Conservation (phyloP, 192 early-diverging fungal species). For the Allomyces javanicus region DNA sequence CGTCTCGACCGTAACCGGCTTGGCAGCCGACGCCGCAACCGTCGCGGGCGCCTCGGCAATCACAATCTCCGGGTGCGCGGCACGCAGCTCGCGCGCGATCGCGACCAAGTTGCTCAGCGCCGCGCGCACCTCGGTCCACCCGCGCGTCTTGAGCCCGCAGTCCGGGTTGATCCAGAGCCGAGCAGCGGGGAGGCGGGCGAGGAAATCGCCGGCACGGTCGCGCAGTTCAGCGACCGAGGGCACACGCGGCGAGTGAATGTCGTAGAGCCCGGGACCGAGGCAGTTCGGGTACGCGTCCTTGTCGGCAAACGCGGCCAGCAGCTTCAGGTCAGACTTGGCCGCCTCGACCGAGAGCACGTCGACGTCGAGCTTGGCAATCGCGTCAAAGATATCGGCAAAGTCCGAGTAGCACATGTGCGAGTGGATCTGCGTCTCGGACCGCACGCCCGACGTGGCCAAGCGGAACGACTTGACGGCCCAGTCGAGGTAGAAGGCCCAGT, state of each 20-base stretch:
- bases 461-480: constrained; percentile 92
- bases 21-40: no score
- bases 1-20: no score
- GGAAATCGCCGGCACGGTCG: constrained; percentile 56
- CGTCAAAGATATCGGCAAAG: constrained; percentile 94
- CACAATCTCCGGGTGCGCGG: no score
- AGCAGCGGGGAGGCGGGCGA: constrained; percentile 59
- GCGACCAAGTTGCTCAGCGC: constrained; percentile 69
- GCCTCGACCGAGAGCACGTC: constrained; percentile 98
- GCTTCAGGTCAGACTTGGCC: constrained; percentile 91
- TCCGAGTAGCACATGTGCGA: constrained; percentile 98
- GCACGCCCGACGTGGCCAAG: constrained; percentile 68
- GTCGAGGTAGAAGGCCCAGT: constrained; percentile 76
- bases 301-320: constrained; percentile 65
- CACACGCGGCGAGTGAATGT: constrained; percentile 96
- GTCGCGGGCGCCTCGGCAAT: no score
- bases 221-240: constrained; percentile 76
- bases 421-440: constrained; percentile 84
- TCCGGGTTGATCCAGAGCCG: constrained; percentile 94
- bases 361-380: constrained; percentile 76
- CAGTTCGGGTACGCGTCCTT: constrained; percentile 61
- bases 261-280: constrained; percentile 92
- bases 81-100: constrained; percentile 47
- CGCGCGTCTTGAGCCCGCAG: constrained; percentile 92
- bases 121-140: constrained; percentile 79